Evolutionary conservation across 441 rosid species (phyloP), one percentile per base, ranked within the genome.

Genomic region (Jatropha podagrica): DNA sequence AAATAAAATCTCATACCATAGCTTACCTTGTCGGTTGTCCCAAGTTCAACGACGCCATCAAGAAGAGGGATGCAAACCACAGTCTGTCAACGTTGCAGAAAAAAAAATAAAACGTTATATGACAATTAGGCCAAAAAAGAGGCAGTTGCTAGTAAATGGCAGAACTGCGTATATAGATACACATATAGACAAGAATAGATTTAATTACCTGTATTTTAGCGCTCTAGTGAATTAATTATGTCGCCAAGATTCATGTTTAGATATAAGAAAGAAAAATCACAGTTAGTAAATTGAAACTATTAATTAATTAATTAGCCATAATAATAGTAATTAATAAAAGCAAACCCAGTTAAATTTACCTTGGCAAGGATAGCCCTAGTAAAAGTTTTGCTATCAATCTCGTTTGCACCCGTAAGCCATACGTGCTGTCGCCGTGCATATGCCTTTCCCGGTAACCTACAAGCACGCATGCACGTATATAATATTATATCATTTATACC

Each of bases 371-470:
- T 94, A 60, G 98, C 96, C 85, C 99, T 86, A 15, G 93, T 81
- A 71, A 94, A 94, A 9, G 87, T 91, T 83, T 91, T 96, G 89
- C 97, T 90, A 75, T 96, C 99, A 42, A 88, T 90, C 67, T 94
- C 97, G 67, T 88, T 91, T 41, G 97, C 93, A 74, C 96, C 92
- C 13, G 86, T 82, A 27, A 96, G 92, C 99, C 99, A 96, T 65
- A 86, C 89, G 69, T 94, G 96, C 58, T 92, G 90, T 79, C 86
- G 77, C 87, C 85, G 88, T n/a, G 96, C 85, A 79, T 86, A 91
- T 37, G 98, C 97, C 83, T 94, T 96, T 83, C 99, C 98, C 3
- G 99, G 97, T 66, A 96, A 83, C 89, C 98, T 96, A 79, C 71
- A 80, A 52, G 27, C 55, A 18, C 41, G 17, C 42, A 20, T 42